Conservation (phyloP, 164 flowering plant species). For the Stephania cephalantha region DNA sequence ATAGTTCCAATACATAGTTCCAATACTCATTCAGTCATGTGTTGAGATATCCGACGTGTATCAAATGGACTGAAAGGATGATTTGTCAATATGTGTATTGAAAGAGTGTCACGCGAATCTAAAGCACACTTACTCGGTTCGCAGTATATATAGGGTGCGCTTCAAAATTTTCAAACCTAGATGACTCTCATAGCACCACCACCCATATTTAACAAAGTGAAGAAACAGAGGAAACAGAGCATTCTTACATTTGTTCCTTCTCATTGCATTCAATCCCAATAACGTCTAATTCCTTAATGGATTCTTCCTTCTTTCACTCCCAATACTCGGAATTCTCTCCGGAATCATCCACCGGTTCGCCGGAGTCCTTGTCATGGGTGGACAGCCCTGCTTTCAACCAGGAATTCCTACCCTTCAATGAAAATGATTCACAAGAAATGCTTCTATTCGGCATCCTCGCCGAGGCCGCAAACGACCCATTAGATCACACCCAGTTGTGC, state of each 20-base stretch:
- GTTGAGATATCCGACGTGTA: too few species aligned
- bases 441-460: conserved; percentile 35
- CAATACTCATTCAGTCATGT: too few species aligned
- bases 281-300: not conserved
- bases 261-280: not conserved
- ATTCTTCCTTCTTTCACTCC: conserved; percentile 18
- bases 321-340: conserved; percentile 17
- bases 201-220: not conserved
- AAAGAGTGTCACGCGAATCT: too few species aligned
- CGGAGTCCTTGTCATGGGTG: conserved; percentile 14
- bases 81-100: too few species aligned
- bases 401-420: conserved; percentile 44
- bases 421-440: conserved; percentile 60
- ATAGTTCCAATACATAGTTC: too few species aligned
- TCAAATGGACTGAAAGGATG: too few species aligned
- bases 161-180: conserved; percentile 9
- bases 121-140: not conserved
- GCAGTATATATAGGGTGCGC: conserved; percentile 1
- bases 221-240: not conserved
- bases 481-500: not conserved
- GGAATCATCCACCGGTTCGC: conserved; percentile 24
- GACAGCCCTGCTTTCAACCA: conserved; percentile 3
- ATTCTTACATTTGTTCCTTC: not conserved
- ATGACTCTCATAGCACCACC: not conserved
- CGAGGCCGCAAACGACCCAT: conserved; percentile 17